These are phyloP conservation scores for Lecanosticta acicola DNA, from an alignment of 2,329 filamentous ascomycete genomes.

Conservation along the genomic window DNA sequence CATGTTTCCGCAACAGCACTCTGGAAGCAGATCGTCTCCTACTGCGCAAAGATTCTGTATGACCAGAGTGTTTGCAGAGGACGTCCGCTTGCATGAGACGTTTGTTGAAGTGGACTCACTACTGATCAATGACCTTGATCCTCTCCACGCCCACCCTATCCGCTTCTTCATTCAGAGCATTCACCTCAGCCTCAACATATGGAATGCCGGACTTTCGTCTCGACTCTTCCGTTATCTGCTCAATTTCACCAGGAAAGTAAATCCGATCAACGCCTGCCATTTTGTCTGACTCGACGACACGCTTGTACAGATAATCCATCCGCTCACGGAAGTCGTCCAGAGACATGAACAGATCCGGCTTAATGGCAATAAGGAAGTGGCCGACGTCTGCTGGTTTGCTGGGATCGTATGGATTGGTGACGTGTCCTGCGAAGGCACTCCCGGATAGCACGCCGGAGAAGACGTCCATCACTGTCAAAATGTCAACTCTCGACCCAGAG, in stretches of 20 bases:
- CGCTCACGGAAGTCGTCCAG: conserved; percentile 33
- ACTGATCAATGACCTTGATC: conserved; percentile 11
- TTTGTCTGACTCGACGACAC: conserved; percentile 50
- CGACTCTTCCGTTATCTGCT: conserved; percentile 44
- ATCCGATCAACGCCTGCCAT: conserved; percentile 51
- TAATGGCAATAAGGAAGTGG: conserved; percentile 34
- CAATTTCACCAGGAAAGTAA: conserved; percentile 55
- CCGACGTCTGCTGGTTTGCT: conserved; percentile 49
- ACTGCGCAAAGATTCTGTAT: too few relatives aligned
- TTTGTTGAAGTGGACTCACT: too few relatives aligned
- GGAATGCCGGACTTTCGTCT: conserved; percentile 44
- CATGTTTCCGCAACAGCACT: too few relatives aligned
- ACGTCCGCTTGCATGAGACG: too few relatives aligned
- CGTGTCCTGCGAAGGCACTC: conserved; percentile 70
- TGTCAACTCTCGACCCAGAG: neutral
- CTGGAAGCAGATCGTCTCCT: too few relatives aligned
- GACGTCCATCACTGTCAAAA: conserved; percentile 60
- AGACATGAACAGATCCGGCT: conserved; percentile 35
- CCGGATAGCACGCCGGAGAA: conserved; percentile 76
- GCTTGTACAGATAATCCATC: conserved; percentile 54
- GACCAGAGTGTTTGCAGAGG: too few relatives aligned
- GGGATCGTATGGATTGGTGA: conserved; percentile 62
- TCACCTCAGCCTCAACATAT: conserved; percentile 44
- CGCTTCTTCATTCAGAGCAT: conserved; percentile 48
- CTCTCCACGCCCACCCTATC: conserved; percentile 35